Evolutionary conservation across 2,329 filamentous ascomycete genomes (phyloP).

Genomic region (Clarireedia homoeocarpa): DNA sequence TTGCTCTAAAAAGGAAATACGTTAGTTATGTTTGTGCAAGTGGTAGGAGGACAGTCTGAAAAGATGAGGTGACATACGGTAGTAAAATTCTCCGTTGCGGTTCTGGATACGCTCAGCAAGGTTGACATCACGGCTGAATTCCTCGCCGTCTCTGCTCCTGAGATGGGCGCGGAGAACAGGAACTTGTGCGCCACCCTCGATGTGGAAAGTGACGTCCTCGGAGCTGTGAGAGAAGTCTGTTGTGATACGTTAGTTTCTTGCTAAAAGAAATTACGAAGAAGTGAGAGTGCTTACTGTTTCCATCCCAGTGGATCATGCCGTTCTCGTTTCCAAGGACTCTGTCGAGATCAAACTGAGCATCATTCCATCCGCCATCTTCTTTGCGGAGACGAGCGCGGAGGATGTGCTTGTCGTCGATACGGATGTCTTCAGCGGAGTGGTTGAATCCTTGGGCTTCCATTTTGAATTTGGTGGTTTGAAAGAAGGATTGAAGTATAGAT

Average conservation of each 20-base stretch:
- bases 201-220: constrained; percentile 30
- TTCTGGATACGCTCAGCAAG: constrained; percentile 36
- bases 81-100: constrained; percentile 33
- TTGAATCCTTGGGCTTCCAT: constrained; percentile 40
- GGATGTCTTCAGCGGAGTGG: constrained; percentile 38
- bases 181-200: constrained; percentile 34
- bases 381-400: constrained; percentile 43
- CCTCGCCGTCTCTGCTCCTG: constrained; percentile 29
- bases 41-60: background rate
- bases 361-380: constrained; percentile 34
- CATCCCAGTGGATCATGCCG: constrained; percentile 37
- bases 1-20: background rate
- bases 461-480: constrained; percentile 35
- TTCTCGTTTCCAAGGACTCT: constrained; percentile 47
- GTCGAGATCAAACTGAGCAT: constrained; percentile 45
- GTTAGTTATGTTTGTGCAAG: background rate
- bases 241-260: constrained; percentile 1
- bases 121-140: constrained; percentile 33
- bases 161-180: constrained; percentile 36
- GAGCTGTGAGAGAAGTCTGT: constrained; percentile 31
- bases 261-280: background rate
- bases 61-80: constrained; percentile 22
- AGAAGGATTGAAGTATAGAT: background rate
- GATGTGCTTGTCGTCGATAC: constrained; percentile 41
- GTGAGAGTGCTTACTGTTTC: constrained; percentile 6